Base-by-base conservation (phyloP, 192 early-diverging fungal species). In the Glomus cerebriforme region DNA sequence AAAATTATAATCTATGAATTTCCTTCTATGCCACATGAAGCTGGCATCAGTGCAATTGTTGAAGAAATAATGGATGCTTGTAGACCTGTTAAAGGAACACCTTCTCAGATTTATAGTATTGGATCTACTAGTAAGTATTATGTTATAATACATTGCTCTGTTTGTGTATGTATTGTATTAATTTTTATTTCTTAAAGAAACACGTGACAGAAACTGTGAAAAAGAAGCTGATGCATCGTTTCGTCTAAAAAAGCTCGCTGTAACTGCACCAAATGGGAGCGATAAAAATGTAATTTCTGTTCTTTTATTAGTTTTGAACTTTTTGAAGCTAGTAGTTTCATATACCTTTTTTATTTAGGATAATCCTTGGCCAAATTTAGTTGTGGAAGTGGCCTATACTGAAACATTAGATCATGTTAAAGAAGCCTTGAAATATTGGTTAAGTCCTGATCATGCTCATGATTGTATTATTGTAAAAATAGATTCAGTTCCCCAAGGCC, bases 391-490 rank as follows among this genome's bases (percentile, higher is more conserved):
- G 17, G 75, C 75, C 17, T 77, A 65, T 77, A n/a, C 62, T 26
- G 75, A 77, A 45, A 47, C 75, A 65, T 63, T 77, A 65, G 35
- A 43, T 65, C 62, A 77, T 19, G 75, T 63, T 62, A 22, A 65
- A 65, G 62, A 75, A 63, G 74, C 74, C 15, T 63, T 63, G 58
- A 17, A 24, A 17, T 75, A 75, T 37, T 75, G 74, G 74, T 64
- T 75, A 75, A 35, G 59, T 75, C 59, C 59, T 63, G 59, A 32
- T 75, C 59, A 19, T 19, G 74, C 59, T 19, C 62, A 77, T 31
- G 60, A 77, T 77, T 63, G 59, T 65, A 64, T 77, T 77, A 65
- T 77, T 77, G 75, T 77, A 65, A 77, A 77, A 47, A 77, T 77
- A 5, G 75, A 77, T 77, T 39, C 59, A 6, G 71, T 73, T 34